Evolutionary conservation across 441 rosid species (phyloP), one percentile per base, ranked within the genome.

Genomic region (Gossypium schwendimanii): DNA sequence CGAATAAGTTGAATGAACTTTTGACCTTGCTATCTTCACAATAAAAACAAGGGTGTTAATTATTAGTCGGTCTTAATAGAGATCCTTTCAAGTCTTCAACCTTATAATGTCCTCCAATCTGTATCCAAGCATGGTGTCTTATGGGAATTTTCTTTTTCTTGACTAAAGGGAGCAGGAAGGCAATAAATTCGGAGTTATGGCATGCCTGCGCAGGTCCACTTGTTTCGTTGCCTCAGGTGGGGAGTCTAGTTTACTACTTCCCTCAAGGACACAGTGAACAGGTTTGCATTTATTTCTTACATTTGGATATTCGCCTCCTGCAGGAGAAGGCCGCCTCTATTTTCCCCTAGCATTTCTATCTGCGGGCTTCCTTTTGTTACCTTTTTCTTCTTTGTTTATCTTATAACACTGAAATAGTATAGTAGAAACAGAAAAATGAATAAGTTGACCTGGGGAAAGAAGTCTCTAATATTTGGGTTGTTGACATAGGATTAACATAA

Each of bases 171-270:
- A 54, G 75, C 41, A 78, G 94, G 58, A 94, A 86, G 86, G 76
- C 85, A 9, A 88, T 94, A 31, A 91, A 85, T 82, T 89, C 97
- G 24, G 96, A 91, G 91, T 83, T 94, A 45, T 94, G 99, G 99
- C 91, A 94, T 72, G 97, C 98, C 24, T 94, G 98, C 78, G 98
- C 99, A n/a, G 99, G 99, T 59, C 99, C 99, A 24, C 89, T 94
- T 74, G 99, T 91, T 76, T 87, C 81, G 69, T 80, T 94, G 77
- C 99, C 99, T 84, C 99, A 87, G 79, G 86, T 92, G 49, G 99
- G 99, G 31, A 87, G 92, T 77, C 91, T 94, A 39, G 97, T 88
- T 71, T 89, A 89, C 77, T 94, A 92, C 77, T 92, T 94, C 76
- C 94, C 99, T 77, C 99, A 94, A 81, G 99, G 99, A 54, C 99